A percentile compares a stretch with the other conserved stretches of the same genome.
phyloP scores from a whole-genome alignment of 1,139 yeast genomes.

The Geotrichum klebahnii region DNA sequence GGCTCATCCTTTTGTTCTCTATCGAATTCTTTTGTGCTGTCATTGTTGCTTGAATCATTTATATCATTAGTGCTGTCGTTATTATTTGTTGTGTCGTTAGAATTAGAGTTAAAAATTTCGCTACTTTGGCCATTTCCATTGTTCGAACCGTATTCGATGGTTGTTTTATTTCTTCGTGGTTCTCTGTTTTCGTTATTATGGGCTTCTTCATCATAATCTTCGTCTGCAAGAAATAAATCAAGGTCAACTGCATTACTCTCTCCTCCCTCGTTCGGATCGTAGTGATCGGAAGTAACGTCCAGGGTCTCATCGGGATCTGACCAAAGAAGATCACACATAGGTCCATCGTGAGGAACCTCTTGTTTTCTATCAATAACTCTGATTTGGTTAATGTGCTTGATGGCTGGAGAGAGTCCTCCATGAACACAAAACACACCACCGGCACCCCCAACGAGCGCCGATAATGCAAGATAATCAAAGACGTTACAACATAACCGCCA shows the following conservation, averaged over 20 bases:
- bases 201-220: constrained; percentile 14
- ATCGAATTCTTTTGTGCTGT: not conserved
- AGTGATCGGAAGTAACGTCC: constrained; percentile 23
- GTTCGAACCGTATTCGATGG: constrained; percentile 1
- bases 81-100: constrained; percentile 1
- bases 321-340: constrained; percentile 97
- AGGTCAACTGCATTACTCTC: constrained; percentile 11
- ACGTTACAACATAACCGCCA: constrained; percentile 77
- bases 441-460: constrained; percentile 80
- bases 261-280: not conserved
- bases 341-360: constrained; percentile 98
- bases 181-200: constrained; percentile 6
- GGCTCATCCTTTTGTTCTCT: constrained; percentile 5
- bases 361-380: constrained; percentile 79
- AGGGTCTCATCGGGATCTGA: constrained; percentile 85
- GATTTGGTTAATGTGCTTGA: constrained; percentile 78
- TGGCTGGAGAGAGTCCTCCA: constrained; percentile 93
- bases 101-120: constrained; percentile 2
- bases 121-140: constrained; percentile 6
- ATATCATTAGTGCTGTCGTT: not conserved
- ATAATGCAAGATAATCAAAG: constrained; percentile 86
- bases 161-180: constrained; percentile 3
- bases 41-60: not conserved
- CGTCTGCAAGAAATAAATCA: constrained; percentile 11
- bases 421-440: constrained; percentile 87